Percentiles rank a stretch among this genome's conserved stretches.
Evolutionary conservation across 2,329 filamentous ascomycete species (phyloP).

Genomic region (Fusarium torulosum): DNA sequence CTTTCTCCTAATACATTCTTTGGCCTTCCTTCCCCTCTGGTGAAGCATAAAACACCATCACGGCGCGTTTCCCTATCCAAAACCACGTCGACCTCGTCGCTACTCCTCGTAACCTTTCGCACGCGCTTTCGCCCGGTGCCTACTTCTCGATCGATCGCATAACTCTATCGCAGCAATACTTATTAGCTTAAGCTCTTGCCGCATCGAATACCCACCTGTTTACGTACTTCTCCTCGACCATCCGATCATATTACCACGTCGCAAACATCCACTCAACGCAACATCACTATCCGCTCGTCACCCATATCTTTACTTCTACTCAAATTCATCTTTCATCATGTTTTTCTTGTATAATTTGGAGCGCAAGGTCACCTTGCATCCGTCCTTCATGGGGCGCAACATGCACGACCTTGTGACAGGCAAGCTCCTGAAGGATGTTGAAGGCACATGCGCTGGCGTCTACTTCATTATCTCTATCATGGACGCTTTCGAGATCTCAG

Average conservation of each 20-base stretch:
- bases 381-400: conserved; percentile 95
- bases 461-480: conserved; percentile 99
- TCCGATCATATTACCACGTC: conserved; percentile 8
- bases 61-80: conserved; percentile 19
- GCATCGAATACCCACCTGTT: background rate
- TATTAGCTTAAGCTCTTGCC: conserved; percentile 9
- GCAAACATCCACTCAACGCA: conserved; percentile 8
- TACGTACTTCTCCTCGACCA: background rate
- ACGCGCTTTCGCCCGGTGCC: conserved; percentile 19
- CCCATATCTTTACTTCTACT: conserved; percentile 23
- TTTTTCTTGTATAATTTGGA: conserved; percentile 99
- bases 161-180: conserved; percentile 1
- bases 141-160: conserved; percentile 21
- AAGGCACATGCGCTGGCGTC: conserved; percentile 93
- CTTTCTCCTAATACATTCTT: conserved; percentile 11
- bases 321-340: conserved; percentile 66
- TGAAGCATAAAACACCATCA: conserved; percentile 1
- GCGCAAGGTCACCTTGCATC: conserved; percentile 93
- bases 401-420: conserved; percentile 92
- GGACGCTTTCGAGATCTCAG: conserved; percentile 94
- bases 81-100: conserved; percentile 13
- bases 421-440: conserved; percentile 91
- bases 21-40: conserved; percentile 13
- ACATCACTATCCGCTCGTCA: conserved; percentile 9
- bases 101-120: conserved; percentile 13